Evolutionary conservation across 108 stramenopile genomes (phyloP), one percentile per base, ranked within the genome.

Genomic region (Epithemia pelagica): DNA sequence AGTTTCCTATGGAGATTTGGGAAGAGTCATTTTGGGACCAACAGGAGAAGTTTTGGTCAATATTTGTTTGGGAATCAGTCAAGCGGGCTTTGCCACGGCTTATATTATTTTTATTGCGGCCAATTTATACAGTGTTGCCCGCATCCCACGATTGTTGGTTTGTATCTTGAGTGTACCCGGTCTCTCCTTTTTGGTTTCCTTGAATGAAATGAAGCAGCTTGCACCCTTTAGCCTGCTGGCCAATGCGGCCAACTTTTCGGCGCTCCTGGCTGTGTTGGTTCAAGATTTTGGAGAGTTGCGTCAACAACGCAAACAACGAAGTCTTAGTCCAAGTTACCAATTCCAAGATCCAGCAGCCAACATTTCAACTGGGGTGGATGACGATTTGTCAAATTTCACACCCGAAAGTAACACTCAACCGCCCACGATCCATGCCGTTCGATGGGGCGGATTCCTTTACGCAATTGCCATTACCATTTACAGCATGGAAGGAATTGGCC

Each of bases 81-180:
- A 91, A 66, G 82, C 78, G 8, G 84, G 90, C 10, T 91, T 91
- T 71, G 90, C 86, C 10, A 91, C 87, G 22, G 87, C 87, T 18
- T 91, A 91, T 65, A 65, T 91, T 23, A 91, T 87, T 60, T 91
- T 91, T 58, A 86, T 91, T 31, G 81, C 87, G 0, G 85, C 85
- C n/a, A 90, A 90, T 66, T 59, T 90, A 0, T 64, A 74, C 25
- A 82, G 67, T 54, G 75, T 87, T 26, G 59, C 72, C 0, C 64
- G 72, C 0, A 32, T 71, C 21, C 58, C 73, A 19, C 62, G 89
- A 10, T 69, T 71, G n/a, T 1, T 63, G 53, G 70, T 84, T 30
- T 84, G 85, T 61, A 62, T 74, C 64, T 63, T 32, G 0, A 86
- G 85, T 64, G 71, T 91, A 21, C 90, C 90, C 7, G 73, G 83